phyloP scores from a whole-genome alignment of 768 basidiomycete species.

The Tylopilus cervinicoccineus region DNA sequence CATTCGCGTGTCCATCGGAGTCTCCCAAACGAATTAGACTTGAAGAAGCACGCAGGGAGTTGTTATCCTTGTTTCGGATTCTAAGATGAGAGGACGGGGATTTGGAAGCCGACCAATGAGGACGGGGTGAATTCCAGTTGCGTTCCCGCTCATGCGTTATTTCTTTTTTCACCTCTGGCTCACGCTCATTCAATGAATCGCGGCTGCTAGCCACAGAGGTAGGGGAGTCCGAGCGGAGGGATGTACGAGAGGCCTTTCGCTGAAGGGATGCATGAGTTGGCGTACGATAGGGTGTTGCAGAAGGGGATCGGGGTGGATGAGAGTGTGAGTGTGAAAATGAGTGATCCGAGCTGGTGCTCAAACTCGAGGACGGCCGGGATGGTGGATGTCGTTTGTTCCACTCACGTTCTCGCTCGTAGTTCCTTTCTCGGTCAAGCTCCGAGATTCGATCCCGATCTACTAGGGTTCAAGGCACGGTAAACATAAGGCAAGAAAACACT shows the following conservation, averaged over 20 bases:
- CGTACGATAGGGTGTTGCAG: slow-evolving; percentile 34
- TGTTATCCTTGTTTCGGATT: not conserved
- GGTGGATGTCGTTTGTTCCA: slow-evolving; percentile 49
- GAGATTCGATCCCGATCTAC: slow-evolving; percentile 44
- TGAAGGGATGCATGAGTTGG: slow-evolving; percentile 30
- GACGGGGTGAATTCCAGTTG: slow-evolving; percentile 69
- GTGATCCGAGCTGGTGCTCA: slow-evolving; percentile 34
- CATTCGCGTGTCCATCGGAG: slow-evolving; percentile 7
- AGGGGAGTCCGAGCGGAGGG: slow-evolving; percentile 42
- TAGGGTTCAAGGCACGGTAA: not conserved
- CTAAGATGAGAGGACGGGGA: slow-evolving; percentile 13
- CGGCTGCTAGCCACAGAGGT: slow-evolving; percentile 35
- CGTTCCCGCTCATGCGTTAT: slow-evolving; percentile 52
- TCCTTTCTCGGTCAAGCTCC: slow-evolving; percentile 42
- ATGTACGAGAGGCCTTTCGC: slow-evolving; percentile 32
- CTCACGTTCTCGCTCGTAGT: slow-evolving; percentile 47
- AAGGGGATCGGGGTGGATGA: slow-evolving; percentile 38
- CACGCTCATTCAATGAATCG: slow-evolving; percentile 31
- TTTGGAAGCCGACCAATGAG: slow-evolving; percentile 42
- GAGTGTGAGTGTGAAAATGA: slow-evolving; percentile 34
- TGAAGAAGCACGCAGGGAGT: slow-evolving; percentile 16
- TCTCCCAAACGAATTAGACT: slow-evolving; percentile 15
- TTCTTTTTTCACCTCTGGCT: slow-evolving; percentile 32
- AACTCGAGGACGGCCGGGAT: slow-evolving; percentile 42
- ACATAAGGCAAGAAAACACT: slow-evolving; percentile 20